Evolutionary conservation across 352 stramenopile species (phyloP).

Genomic region (Pythium rishiriense): DNA sequence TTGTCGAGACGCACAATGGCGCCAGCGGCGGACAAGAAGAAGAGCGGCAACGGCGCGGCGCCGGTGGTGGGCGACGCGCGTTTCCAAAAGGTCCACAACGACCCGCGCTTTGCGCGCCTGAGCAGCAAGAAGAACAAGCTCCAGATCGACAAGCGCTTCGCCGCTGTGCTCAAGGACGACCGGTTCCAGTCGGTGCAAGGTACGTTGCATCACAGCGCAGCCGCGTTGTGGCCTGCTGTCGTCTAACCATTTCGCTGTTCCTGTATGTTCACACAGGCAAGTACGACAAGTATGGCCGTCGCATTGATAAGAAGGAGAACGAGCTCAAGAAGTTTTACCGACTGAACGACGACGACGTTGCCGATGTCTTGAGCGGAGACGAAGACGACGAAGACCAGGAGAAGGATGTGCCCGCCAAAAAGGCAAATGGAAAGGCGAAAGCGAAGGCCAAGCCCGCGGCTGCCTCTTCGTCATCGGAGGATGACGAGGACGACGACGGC

Average conservation of each 20-base stretch:
- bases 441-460: conserved; percentile 26
- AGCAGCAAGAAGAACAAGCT: conserved; percentile 84
- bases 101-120: conserved; percentile 79
- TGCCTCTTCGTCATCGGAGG: conserved; percentile 2
- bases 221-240: neutral
- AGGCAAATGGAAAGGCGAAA: conserved; percentile 33
- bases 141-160: conserved; percentile 80
- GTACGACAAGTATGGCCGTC: conserved; percentile 87
- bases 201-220: neutral
- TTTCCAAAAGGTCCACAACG: conserved; percentile 87
- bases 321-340: conserved; percentile 83
- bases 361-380: conserved; percentile 18
- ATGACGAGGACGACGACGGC: conserved; percentile 35
- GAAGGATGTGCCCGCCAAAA: conserved; percentile 30
- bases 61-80: conserved; percentile 60
- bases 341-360: conserved; percentile 57
- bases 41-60: conserved; percentile 6
- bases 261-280: conserved; percentile 32
- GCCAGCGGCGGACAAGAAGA: conserved; percentile 40
- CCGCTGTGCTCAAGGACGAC: conserved; percentile 69
- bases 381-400: conserved; percentile 16
- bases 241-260: neutral
- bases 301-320: conserved; percentile 76
- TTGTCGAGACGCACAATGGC: conserved; percentile 10
- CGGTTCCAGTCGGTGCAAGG: conserved; percentile 79